Evolutionary conservation across 768 basidiomycete genomes (phyloP), one percentile per base, ranked within the genome.

Genomic region (Daedalea quercina): DNA sequence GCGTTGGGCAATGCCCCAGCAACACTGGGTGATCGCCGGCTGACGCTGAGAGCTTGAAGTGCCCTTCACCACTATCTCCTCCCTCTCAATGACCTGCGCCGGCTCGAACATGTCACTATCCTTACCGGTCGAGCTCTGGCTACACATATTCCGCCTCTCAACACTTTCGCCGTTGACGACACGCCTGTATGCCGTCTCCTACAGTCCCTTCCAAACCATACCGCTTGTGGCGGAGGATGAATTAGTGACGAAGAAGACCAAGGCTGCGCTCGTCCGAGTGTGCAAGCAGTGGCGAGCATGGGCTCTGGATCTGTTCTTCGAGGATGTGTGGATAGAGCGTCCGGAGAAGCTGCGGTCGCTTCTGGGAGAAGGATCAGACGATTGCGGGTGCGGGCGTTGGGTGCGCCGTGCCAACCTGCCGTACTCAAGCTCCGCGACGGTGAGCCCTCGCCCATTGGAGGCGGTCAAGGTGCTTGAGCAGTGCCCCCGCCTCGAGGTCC

Each of bases 321-420:
- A 76, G 59, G 80, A 84, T 54, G 62, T 85, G 48, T 66, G 65
- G 51, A 66, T 85, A 47, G 65, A 66, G 20, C 57, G 57, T 22
- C 69, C 68, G 34, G 47, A 55, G 22, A 59, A 57, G 13, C 69
- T 51, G 65, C 61, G 60, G 63, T 61, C 47, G 58, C 64, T n/a
- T 57, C 78, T 51, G 53, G 56, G 42, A 24, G 53, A 59, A 51
- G 52, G 60, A 50, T 31, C 19, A 25, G 28, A 53, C 33, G 9
- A 44, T 45, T 11, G 40, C 43, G 62, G 57, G 33, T 57, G 63
- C 37, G 67, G 67, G 33, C 56, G 50, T 54, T 64, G 69, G 73
- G 82, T 85, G 54, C 76, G 73, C 47, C 78, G 84, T 47, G 73
- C 76, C 41, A 76, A 78, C 41, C 71, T 87, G 17, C 83, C 84